Base-by-base conservation (phyloP, 768 basidiomycete genomes). In the Suillus discolor region DNA sequence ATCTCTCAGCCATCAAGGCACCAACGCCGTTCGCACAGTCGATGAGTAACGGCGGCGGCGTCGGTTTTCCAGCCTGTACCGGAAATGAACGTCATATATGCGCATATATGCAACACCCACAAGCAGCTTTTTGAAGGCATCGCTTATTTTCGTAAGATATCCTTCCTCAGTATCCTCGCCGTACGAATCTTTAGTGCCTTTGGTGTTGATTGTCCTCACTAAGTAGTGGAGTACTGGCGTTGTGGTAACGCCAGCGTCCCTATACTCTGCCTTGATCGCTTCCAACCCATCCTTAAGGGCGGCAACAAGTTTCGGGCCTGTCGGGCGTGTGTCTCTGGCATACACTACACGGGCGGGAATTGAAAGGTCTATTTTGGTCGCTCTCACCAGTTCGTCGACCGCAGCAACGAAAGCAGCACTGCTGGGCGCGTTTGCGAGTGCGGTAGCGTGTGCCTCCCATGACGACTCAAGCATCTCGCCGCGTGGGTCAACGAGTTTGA, bases 1-100 rank as follows among this genome's bases (percentile, higher is more conserved):
- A 80, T 51, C 84, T 85, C 41, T 80, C 79, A 15, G 93, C 88
- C 45, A 91, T 89, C 8, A 83, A 80, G 18, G 92, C 87, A 57
- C 97, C 97, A 28, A 99, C 97, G 34, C 97, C 97, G 75, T 99
- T 99, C n/a, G 97, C 97, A 75, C 97, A 99, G 77, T 99, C 97
- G 49, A 99, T 83, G n/a, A 92, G 75, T 57, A 99, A 73, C 44
- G 89, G 86, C 18, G 84, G 76, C 13, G 84, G 77, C 62, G 81
- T 78, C 49, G 80, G 77, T 76, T 89, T 89, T 65, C 88, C 87
- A 31, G 84, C 79, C 90, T 94, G 66, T 41, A 34, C 51, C 45
- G 55, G 51, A 62, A 36, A 61, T 20, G 61, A 57, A 41, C 53
- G 16, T 51, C 5, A 63, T 34, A 64, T 57, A 61, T 38, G 18